Conservation (phyloP, 495 filamentous ascomycete species). For the Tuber melanosporum region DNA sequence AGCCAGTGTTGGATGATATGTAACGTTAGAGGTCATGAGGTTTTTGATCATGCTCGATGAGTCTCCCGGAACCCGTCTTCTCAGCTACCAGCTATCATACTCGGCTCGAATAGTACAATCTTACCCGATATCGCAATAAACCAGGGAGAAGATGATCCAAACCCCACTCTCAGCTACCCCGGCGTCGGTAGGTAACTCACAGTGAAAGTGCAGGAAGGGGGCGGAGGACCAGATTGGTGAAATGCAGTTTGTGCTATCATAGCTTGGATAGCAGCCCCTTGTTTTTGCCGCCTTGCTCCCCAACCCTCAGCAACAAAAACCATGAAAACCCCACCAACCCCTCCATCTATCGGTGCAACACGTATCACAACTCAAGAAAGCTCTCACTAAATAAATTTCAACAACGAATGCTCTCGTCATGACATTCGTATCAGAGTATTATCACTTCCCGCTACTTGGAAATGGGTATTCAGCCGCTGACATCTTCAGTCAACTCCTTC, state of each 20-base stretch:
- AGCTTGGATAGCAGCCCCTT: neutral
- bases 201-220: neutral
- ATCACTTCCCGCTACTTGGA: neutral
- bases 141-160: neutral
- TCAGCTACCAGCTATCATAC: neutral
- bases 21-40: neutral
- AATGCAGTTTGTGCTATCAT: neutral
- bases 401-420: conserved; percentile 27
- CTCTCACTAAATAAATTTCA: conserved; percentile 9
- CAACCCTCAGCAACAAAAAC: neutral
- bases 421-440: conserved; percentile 42
- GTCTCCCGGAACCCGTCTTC: neutral
- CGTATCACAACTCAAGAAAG: neutral
- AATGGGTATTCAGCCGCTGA: conserved; percentile 19
- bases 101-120: neutral
- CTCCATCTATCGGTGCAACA: neutral
- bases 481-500: conserved; percentile 63
- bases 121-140: neutral
- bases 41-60: neutral
- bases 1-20: neutral
- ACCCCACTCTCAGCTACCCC: neutral
- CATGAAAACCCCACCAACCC: neutral
- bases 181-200: neutral
- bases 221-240: neutral
- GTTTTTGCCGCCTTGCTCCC: neutral